Base-by-base conservation (phyloP, 495 filamentous ascomycete genomes). In the Parathielavia appendiculata region DNA sequence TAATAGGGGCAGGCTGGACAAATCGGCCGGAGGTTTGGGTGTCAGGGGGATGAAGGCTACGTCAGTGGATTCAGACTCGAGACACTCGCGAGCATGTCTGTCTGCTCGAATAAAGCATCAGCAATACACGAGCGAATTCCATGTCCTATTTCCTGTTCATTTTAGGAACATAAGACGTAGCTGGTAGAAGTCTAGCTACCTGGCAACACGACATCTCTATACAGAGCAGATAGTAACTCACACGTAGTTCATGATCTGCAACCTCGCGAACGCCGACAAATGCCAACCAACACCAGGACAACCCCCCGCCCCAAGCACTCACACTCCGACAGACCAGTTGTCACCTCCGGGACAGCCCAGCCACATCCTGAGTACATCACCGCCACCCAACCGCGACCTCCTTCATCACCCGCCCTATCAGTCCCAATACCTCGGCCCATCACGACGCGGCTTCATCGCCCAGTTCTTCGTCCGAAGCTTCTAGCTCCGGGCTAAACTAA, bases 401-500 rank as follows among this genome's bases (percentile, higher is more conserved):
- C 26, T 14, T 14, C 45, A 12, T 46, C 26, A 22, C 23, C 14
- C 14, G 34, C 22, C 26, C 45, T 12, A 22, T 14, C 10, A 32
- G 1, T 11, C 23, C 45, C 26, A 47, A 11, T 9, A 11, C 35
- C 13, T 11, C 30, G 9, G 12, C 36, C 32, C 20, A 19, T 17
- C 35, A 1, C 26, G 16, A 13, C 22, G 9, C 23, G 38, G 10
- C 22, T 12, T 44, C 23, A n/a, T 54, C 22, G 9, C 35, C 52
- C 52, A 54, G 6, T 34, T n/a, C 38, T 23, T 41, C 6, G 51
- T 54, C 39, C 45, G 36, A 26, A 46, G 51, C 45, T 19, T 53
- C 57, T 63, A 67, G 19, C 65, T 54, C 32, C 65, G 59, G 14
- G 67, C 63, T 34, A 74, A 59, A 41, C 70, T 69, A n/a, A 74